These are phyloP conservation scores for Jacaranda copaia DNA, from an alignment of 257 asterid species.

Conservation along the genomic window DNA sequence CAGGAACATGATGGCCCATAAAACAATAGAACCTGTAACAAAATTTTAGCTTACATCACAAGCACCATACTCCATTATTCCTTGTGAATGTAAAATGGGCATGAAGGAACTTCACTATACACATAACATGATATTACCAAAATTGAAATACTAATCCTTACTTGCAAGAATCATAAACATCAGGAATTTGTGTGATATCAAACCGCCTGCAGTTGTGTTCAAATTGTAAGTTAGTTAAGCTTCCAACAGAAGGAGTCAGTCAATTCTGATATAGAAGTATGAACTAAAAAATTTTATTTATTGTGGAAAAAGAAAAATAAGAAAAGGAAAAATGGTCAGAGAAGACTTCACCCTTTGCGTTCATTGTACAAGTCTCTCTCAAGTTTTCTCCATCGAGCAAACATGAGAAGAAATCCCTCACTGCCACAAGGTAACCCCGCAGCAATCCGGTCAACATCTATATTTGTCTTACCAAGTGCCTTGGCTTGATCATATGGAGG, in stretches of 20 bases:
- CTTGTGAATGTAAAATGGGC: constrained; percentile 7
- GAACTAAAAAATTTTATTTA: background rate
- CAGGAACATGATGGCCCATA: background rate
- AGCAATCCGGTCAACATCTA: constrained; percentile 96
- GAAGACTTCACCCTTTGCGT: constrained; percentile 74
- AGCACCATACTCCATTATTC: constrained; percentile 24
- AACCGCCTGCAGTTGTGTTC: constrained; percentile 75
- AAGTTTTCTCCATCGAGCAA: constrained; percentile 99
- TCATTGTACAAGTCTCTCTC: constrained; percentile 95
- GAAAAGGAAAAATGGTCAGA: constrained; percentile 20
- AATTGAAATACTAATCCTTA: constrained; percentile 48
- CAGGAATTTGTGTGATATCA: constrained; percentile 98
- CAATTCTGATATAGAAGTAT: constrained; percentile 2
- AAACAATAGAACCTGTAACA: constrained; percentile 4
- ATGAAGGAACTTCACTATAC: background rate
- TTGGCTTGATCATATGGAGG: constrained; percentile 98
- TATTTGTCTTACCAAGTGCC: constrained; percentile 98
- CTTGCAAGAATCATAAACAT: constrained; percentile 99
- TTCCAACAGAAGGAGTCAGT: constrained; percentile 22
- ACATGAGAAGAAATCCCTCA: constrained; percentile 99
- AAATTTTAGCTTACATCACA: constrained; percentile 19
- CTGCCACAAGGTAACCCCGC: constrained; percentile 99
- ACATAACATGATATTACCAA: constrained; percentile 4
- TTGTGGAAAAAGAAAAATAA: constrained; percentile 31
- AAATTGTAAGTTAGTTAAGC: constrained; percentile 38